These are phyloP conservation scores for Lentinula detonsa DNA, from an alignment of 768 basidiomycete genomes.

Conservation along the genomic window DNA sequence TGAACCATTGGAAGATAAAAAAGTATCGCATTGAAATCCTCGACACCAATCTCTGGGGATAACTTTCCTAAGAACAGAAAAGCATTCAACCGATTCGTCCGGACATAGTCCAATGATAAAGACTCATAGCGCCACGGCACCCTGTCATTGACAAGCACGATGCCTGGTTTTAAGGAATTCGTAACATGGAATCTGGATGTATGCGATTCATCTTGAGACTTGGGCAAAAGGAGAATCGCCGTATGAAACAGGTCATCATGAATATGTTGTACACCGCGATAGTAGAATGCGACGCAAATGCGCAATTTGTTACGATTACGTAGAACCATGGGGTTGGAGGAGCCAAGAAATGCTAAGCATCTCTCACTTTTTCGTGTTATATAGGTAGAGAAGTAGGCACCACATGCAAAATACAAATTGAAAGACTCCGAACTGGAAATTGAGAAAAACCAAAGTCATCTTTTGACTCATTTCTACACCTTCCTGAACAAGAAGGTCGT, in stretches of 20 bases:
- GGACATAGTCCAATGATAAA: too few species aligned
- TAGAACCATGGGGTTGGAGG: neutral
- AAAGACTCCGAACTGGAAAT: too few species aligned
- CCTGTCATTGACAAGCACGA: neutral
- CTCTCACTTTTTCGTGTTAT: neutral
- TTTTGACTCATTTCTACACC: too few species aligned
- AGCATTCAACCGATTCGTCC: neutral
- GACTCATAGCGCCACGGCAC: neutral
- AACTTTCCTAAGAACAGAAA: neutral
- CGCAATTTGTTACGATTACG: neutral
- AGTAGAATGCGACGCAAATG: constrained; percentile 1
- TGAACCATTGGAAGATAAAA: neutral
- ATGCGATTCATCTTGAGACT: neutral
- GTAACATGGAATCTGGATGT: neutral
- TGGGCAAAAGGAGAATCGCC: neutral
- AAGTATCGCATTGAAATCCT: neutral
- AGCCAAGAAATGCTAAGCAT: neutral
- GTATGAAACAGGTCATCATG: neutral
- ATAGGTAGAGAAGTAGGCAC: neutral
- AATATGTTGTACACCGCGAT: neutral
- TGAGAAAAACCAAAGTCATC: too few species aligned
- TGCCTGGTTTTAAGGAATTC: neutral
- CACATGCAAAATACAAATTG: too few species aligned
- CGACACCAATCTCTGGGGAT: neutral
- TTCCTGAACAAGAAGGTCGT: too few species aligned